Percentiles rank a stretch among this genome's conserved stretches.
Conservation (phyloP, 371 early-diverging fungal species). For the Zychaea mexicana region DNA sequence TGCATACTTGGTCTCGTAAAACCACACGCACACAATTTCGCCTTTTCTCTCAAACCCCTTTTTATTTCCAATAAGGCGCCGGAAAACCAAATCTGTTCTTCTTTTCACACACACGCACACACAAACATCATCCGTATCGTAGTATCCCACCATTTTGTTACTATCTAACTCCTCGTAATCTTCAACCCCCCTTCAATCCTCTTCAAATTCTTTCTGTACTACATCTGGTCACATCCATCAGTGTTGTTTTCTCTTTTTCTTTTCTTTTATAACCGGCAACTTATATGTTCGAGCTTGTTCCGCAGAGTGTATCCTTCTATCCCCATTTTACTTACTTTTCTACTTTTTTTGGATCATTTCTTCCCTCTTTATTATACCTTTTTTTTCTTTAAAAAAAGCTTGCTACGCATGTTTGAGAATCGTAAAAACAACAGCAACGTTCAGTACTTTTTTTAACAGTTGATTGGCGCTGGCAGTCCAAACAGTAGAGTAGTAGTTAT, state of each 20-base stretch:
- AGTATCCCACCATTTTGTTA: not conserved
- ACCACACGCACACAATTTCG: not conserved
- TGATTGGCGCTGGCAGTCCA: too few species aligned
- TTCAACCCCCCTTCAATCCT: not conserved
- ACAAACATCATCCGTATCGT: not conserved
- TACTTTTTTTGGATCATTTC: not conserved
- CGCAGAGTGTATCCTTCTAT: not conserved
- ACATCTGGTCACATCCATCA: not conserved
- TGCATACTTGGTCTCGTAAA: not conserved
- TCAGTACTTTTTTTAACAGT: too few species aligned
- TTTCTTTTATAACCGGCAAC: not conserved
- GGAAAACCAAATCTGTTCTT: not conserved
- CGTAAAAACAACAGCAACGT: too few species aligned
- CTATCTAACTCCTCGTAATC: conserved; percentile 1
- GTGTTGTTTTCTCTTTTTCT: not conserved
- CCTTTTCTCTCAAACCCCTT: not conserved
- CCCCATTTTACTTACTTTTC: not conserved
- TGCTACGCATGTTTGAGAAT: too few species aligned
- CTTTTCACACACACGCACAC: not conserved
- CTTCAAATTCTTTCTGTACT: not conserved
- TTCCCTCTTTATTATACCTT: not conserved
- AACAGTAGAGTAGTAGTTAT: too few species aligned
- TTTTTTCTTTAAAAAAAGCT: not conserved
- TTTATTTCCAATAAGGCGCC: not conserved
- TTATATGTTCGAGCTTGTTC: not conserved